Percentiles rank a stretch among this genome's conserved stretches.
Evolutionary conservation across 1,284 basidiomycete species (phyloP).

Genomic region (Wallemia ichthyophaga): DNA sequence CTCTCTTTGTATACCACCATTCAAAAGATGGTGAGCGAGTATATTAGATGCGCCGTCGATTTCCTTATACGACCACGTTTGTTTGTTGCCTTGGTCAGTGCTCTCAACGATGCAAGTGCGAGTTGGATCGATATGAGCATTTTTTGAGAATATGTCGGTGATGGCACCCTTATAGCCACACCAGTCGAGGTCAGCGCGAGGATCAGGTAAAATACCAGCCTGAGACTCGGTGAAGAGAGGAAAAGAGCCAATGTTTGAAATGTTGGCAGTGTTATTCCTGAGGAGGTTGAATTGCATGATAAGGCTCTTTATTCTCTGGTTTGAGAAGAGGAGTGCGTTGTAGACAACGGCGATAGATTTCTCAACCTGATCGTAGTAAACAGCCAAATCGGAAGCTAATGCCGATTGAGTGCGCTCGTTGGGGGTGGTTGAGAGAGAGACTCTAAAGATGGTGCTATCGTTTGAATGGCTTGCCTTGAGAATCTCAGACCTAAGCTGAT

Average conservation of each 20-base stretch:
- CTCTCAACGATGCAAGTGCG: conserved; percentile 56
- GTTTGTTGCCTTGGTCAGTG: conserved; percentile 21
- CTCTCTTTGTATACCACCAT: conserved; percentile 58
- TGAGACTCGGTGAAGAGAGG: conserved; percentile 50
- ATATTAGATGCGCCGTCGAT: conserved; percentile 68
- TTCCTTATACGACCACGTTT: conserved; percentile 42
- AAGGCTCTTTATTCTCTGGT: conserved; percentile 40
- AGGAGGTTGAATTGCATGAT: conserved; percentile 33
- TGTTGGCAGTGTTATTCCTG: conserved; percentile 8
- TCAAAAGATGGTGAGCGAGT: conserved; percentile 65
- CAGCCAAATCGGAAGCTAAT: conserved; percentile 42
- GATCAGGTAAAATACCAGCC: conserved; percentile 42
- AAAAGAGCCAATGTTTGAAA: conserved; percentile 46
- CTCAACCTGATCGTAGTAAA: conserved; percentile 14
- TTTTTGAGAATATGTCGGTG: conserved; percentile 64
- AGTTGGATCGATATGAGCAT: conserved; percentile 46
- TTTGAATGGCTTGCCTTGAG: conserved; percentile 32
- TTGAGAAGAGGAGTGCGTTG: conserved; percentile 80
- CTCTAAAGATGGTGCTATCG: conserved; percentile 41
- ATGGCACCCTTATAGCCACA: conserved; percentile 90
- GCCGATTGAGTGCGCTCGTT: conserved; percentile 30
- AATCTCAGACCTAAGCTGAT: conserved; percentile 30
- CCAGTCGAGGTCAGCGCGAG: conserved; percentile 74
- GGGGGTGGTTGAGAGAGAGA: conserved; percentile 39
- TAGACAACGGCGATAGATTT: conserved; percentile 34